phyloP scores from a whole-genome alignment of 495 filamentous ascomycete species.

The Penicillium cataractarum region DNA sequence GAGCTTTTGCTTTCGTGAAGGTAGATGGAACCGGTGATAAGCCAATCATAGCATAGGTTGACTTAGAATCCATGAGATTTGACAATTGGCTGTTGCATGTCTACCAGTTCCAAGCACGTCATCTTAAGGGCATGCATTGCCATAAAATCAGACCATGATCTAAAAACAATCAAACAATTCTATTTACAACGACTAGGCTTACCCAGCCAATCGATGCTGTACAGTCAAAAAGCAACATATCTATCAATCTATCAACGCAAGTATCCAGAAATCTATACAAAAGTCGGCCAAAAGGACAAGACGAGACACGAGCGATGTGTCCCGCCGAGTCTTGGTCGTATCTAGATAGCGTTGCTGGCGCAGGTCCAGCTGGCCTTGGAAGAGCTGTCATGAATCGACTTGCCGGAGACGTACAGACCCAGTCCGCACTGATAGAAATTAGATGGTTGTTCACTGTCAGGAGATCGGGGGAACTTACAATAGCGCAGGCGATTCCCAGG shows the following conservation, averaged over 20 bases:
- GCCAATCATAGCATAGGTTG: no score
- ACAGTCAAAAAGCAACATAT: not conserved
- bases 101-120: not conserved
- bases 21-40: no score
- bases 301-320: not conserved
- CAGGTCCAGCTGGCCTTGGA: conserved; percentile 39
- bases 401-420: conserved; percentile 43
- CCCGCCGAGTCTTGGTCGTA: not conserved
- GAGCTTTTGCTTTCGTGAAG: no score
- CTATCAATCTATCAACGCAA: conserved; percentile 4
- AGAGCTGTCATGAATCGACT: conserved; percentile 39
- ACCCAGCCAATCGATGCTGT: conserved; percentile 6
- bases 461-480: conserved; percentile 38
- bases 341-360: conserved; percentile 31
- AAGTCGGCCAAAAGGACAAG: not conserved
- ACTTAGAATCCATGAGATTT: no score
- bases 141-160: not conserved
- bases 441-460: not conserved
- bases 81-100: no score
- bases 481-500: conserved; percentile 52
- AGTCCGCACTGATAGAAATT: conserved; percentile 37
- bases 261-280: not conserved
- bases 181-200: conserved; percentile 13
- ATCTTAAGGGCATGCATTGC: not conserved
- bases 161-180: not conserved